Evolutionary conservation across 129 eudicot genomes (phyloP), one percentile per base, ranked within the genome.

Genomic region (Flaveria ramosissima): DNA sequence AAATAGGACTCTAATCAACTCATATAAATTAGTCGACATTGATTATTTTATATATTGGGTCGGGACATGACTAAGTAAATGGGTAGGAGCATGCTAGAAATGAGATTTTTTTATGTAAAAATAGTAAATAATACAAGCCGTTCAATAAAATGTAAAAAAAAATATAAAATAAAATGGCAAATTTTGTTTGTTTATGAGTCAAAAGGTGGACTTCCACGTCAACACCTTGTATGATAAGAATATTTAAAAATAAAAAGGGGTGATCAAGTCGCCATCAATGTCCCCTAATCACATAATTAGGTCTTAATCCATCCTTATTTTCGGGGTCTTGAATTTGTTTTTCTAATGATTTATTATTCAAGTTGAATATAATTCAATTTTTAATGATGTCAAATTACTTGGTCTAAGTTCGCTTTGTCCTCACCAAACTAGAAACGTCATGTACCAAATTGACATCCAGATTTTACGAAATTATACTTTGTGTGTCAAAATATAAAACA

Each of bases 261-360:
- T 74, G 55, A 67, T 57, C 27, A 45, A 66, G 84, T 80, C 70
- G 11, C 43, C 15, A 85, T 85, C 88, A 79, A 15, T 81, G 84
- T 81, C 71, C 80, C 85, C 86, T 68, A 78, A 81, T 74, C 42
- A 8, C 53, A 82, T 26, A 61, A 67, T 70, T 51, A 26, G 62
- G 90, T 86, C 86, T 60, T 78, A 60, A 82, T 78, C 85, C 72
- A 78, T 76, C 92, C 96, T 71, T 79, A 19, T 78, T 85, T 87
- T 74, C 79, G 69, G 90, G 90, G 63, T 81, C 69, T 80, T 83
- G 39, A 60, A 23, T 60, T 23, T 24, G 26, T 57, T 60, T 20
- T 24, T 60, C 24, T 60, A 24, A 11, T 23, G 1, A 3, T 24
- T 15, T 4, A 11, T 59, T 24, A 61, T 61, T 61, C 17, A 24